Evolutionary conservation across 495 filamentous ascomycete species (phyloP).

Genomic region (Daldinia grandis): DNA sequence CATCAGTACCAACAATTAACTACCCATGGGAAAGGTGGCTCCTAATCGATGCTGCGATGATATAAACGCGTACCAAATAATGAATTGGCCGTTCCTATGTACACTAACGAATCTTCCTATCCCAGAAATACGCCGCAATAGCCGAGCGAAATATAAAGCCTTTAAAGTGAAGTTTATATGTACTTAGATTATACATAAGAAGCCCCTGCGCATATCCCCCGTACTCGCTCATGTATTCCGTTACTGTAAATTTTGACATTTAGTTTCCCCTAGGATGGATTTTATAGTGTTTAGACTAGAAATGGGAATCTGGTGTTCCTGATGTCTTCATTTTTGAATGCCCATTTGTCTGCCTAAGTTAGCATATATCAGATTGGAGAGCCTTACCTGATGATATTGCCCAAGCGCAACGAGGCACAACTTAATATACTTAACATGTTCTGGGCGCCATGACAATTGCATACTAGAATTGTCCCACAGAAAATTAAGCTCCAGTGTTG

Average conservation of each 20-base stretch:
- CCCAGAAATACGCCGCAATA: neutral
- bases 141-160: neutral
- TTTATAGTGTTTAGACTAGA: neutral
- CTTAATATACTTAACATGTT: too few relatives aligned
- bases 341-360: neutral
- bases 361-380: neutral
- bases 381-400: neutral
- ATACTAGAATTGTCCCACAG: neutral
- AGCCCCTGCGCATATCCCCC: neutral
- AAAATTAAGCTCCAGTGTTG: neutral
- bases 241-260: neutral
- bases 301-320: neutral
- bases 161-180: neutral
- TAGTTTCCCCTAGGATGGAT: neutral
- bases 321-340: neutral
- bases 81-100: neutral
- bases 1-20: neutral
- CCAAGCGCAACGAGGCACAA: neutral
- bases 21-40: neutral
- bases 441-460: too few relatives aligned
- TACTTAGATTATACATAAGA: neutral
- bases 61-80: neutral
- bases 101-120: neutral
- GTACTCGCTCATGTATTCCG: neutral
- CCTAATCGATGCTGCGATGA: constrained; percentile 1